A percentile compares a stretch with the other conserved stretches of the same genome.
These are phyloP conservation scores for Pythium aphanidermatum DNA, from an alignment of 352 stramenopile genomes.

Conservation along the genomic window DNA sequence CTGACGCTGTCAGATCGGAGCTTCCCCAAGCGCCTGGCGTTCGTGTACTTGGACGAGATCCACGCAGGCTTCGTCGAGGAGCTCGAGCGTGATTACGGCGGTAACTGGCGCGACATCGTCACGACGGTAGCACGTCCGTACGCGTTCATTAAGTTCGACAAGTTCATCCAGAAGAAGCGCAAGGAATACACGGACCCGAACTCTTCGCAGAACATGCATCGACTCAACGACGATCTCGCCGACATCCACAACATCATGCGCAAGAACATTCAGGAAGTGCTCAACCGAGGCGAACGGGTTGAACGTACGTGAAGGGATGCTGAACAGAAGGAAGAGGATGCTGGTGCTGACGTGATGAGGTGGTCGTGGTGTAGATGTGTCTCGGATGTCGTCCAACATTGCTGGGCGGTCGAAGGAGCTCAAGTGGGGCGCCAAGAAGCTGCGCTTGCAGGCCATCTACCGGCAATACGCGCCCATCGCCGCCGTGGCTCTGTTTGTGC, in stretches of 20 bases:
- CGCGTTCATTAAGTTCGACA: slow-evolving; percentile 98
- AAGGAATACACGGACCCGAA: slow-evolving; percentile 97
- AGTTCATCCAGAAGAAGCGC: slow-evolving; percentile 97
- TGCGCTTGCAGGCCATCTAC: slow-evolving; percentile 87
- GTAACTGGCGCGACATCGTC: slow-evolving; percentile 88
- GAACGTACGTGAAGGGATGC: slow-evolving; percentile 46
- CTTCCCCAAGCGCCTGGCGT: slow-evolving; percentile 97
- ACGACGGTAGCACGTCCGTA: slow-evolving; percentile 96
- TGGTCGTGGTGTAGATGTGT: slow-evolving; percentile 50
- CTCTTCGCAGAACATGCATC: slow-evolving; percentile 93
- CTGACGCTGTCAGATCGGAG: slow-evolving; percentile 94
- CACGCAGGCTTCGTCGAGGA: slow-evolving; percentile 93
- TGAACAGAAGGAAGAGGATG: neutral
- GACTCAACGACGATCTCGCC: slow-evolving; percentile 95
- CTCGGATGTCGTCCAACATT: slow-evolving; percentile 86
- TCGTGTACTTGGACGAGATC: slow-evolving; percentile 97
- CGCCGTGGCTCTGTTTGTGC: slow-evolving; percentile 72
- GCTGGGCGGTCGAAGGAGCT: slow-evolving; percentile 94
- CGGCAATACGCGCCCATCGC: slow-evolving; percentile 82
- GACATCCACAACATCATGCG: slow-evolving; percentile 99
- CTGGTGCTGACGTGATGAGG: neutral
- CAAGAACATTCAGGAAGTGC: slow-evolving; percentile 96
- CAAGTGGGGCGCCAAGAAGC: slow-evolving; percentile 96
- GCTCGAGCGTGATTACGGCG: slow-evolving; percentile 90
- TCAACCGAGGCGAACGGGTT: slow-evolving; percentile 87